Base-by-base conservation (phyloP, 495 filamentous ascomycete species). In the Hyaloscypha hepaticicola region DNA sequence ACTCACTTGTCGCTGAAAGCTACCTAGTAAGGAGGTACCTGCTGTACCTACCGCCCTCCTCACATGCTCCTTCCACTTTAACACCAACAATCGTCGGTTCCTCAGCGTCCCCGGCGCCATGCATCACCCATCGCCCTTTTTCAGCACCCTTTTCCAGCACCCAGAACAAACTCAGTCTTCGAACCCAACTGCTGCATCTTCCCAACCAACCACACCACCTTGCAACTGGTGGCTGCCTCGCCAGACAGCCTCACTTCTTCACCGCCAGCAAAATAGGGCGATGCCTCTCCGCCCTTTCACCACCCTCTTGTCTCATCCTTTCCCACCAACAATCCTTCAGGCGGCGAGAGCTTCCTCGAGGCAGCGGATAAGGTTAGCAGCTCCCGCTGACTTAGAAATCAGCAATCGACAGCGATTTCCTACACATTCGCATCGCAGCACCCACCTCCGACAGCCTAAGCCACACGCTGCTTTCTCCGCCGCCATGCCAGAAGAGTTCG, bases 241-340 rank as follows among this genome's bases (percentile, higher is more conserved):
- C 57, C 57, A 24, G 34, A 60, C 21, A 60, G 57, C 57, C 34
- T 60, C 57, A 60, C 57, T 28, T 41, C 14, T 19, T 33, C 33
- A 53, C 50, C 45, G 25, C 60, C 60, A 62, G 60, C 60, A 62
- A 53, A 62, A 62, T 25, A 62, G 60, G 60, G 60, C 60, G 60
- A 62, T 16, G 24, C 5, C 24, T 11, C 22, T 26, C 24, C 60
- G 29, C 49, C 45, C 60, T 51, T 29, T 22, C 21, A n/a, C 26
- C 41, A 14, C 48, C 8, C 26, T 28, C 16, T 14, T 49, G 22
- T 27, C 27, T 52, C 21, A 24, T 29, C 11, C 31, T 21, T 22
- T 16, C 9, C 16, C n/a, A 9, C 1, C 14, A 62, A 29, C n/a
- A 25, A 52, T n/a, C 8, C 7, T 53, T 62, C 45, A 52, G 53